phyloP scores from a whole-genome alignment of 1,139 yeast species.

The Saccharomyces hybrid region DNA sequence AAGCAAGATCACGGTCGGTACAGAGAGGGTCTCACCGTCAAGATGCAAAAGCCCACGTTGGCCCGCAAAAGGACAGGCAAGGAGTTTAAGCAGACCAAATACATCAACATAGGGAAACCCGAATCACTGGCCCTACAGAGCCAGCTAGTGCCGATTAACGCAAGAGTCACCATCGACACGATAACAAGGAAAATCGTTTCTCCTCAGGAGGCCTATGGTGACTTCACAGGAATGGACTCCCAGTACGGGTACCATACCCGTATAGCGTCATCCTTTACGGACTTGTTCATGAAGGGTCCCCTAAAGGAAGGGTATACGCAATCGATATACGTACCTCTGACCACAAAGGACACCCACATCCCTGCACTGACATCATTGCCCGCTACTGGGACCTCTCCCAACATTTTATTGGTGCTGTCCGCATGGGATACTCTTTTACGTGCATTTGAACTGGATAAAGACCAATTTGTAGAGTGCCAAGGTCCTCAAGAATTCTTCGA shows the following conservation, averaged over 20 bases:
- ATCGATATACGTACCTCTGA: constrained; percentile 40
- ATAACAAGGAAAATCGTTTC: constrained; percentile 57
- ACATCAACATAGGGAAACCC: constrained; percentile 64
- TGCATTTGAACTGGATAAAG: constrained; percentile 44
- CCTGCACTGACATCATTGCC: background rate
- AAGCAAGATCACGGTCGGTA: constrained; percentile 35
- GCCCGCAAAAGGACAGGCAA: constrained; percentile 33
- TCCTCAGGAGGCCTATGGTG: constrained; percentile 65
- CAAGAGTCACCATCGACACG: constrained; percentile 73
- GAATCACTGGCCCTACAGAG: constrained; percentile 49
- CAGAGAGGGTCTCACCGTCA: constrained; percentile 67
- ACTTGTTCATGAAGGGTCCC: constrained; percentile 64
- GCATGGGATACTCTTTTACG: constrained; percentile 50
- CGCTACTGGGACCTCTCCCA: background rate
- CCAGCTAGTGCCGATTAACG: constrained; percentile 66
- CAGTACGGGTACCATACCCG: constrained; percentile 75
- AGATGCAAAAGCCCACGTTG: constrained; percentile 37
- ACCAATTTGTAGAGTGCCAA: constrained; percentile 34
- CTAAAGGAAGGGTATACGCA: constrained; percentile 63
- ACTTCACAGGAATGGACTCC: constrained; percentile 45
- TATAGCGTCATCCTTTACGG: constrained; percentile 50
- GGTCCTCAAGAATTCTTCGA: constrained; percentile 62
- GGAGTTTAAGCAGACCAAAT: constrained; percentile 55
- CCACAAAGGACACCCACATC: background rate
- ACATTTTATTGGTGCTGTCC: constrained; percentile 48